phyloP scores from a whole-genome alignment of 2,329 filamentous ascomycete species.

The Fusarium floridanum region DNA sequence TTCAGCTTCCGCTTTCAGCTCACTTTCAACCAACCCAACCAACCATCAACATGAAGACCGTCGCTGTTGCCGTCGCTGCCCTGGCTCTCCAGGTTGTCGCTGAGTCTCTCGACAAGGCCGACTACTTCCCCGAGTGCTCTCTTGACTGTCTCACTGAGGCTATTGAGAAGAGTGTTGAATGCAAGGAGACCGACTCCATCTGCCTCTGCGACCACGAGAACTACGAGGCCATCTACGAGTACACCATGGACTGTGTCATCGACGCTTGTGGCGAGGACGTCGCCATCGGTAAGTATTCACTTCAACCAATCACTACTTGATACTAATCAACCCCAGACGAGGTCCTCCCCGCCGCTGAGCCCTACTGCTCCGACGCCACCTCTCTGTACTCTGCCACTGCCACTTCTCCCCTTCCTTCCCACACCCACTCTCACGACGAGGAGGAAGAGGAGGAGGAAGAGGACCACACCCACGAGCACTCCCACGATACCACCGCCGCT shows the following conservation, averaged over 20 bases:
- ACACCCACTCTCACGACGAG: conserved; percentile 7
- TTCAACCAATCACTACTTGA: not conserved
- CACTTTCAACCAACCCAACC: not conserved
- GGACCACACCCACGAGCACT: not conserved
- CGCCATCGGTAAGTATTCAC: not conserved
- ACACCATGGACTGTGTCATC: conserved; percentile 6
- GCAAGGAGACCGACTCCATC: conserved; percentile 1
- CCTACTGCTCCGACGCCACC: not conserved
- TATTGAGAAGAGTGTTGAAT: not conserved
- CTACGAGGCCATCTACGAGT: conserved; percentile 10
- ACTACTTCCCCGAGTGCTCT: conserved; percentile 12
- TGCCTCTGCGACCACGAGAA: conserved; percentile 11
- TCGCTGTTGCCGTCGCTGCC: conserved; percentile 1
- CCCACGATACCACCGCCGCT: not conserved
- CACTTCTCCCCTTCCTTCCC: conserved; percentile 2
- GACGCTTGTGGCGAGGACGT: conserved; percentile 7
- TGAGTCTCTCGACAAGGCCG: not conserved
- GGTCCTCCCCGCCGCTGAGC: not conserved
- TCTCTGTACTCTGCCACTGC: conserved; percentile 4
- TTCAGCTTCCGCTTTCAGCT: not conserved
- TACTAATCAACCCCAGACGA: not conserved
- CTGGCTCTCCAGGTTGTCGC: not conserved
- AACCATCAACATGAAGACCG: conserved; percentile 5
- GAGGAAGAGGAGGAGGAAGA: conserved; percentile 7
- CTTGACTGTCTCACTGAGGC: conserved; percentile 4